A percentile compares a stretch with the other conserved stretches of the same genome.
phyloP scores from a whole-genome alignment of 176 grass and related monocot genomes.

The Cenchrus purpureus region DNA sequence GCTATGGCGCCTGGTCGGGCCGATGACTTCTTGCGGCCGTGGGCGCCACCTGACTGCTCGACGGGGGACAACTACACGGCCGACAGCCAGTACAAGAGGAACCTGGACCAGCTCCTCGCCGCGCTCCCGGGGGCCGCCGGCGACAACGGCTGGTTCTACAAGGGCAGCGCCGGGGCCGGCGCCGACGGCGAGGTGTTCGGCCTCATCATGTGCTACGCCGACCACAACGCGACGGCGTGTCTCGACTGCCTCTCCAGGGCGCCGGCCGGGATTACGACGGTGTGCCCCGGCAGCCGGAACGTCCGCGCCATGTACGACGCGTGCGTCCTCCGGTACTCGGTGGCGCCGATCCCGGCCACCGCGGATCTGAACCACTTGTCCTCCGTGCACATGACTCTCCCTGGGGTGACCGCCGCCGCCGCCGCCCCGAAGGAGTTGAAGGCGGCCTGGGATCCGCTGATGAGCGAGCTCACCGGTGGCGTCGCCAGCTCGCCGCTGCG shows the following conservation, averaged over 20 bases:
- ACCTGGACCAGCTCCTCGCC: slow-evolving; percentile 29
- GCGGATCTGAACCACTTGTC: background rate
- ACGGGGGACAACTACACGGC: slow-evolving; percentile 27
- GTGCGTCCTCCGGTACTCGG: slow-evolving; percentile 54
- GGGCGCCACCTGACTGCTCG: background rate
- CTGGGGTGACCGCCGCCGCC: no score
- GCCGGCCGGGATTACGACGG: background rate
- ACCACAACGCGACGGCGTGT: background rate
- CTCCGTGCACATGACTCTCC: no score
- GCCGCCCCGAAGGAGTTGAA: no score
- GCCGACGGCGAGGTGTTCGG: slow-evolving; percentile 17
- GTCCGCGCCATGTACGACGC: background rate
- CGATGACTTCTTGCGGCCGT: no score
- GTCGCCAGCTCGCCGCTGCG: background rate
- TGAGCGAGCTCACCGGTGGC: background rate
- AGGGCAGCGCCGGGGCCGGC: background rate
- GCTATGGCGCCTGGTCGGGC: no score
- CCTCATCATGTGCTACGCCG: slow-evolving; percentile 34
- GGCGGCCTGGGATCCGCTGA: background rate
- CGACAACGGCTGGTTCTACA: slow-evolving; percentile 20
- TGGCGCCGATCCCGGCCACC: background rate
- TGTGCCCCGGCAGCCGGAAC: slow-evolving; percentile 2
- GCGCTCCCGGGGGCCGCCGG: background rate
- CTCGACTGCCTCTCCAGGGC: background rate
- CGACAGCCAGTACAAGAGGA: slow-evolving; percentile 34